A percentile compares a stretch with the other conserved stretches of the same genome.
phyloP scores from a whole-genome alignment of 345 rosid species.

The Arabis alpina region DNA sequence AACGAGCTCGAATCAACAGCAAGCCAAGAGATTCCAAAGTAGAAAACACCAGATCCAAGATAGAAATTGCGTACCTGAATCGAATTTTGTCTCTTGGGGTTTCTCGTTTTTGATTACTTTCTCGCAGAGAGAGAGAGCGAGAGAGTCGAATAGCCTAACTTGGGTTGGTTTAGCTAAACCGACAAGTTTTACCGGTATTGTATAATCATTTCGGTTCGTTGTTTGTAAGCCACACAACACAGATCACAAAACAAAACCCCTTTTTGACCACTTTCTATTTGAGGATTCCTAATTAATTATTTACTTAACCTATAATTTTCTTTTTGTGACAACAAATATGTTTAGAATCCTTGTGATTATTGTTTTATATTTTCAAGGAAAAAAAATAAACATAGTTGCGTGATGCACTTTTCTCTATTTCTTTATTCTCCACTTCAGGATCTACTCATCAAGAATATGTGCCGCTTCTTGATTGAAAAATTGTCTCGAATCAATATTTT shows the following conservation, averaged over 20 bases:
- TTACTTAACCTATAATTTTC: neutral
- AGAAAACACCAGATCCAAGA: slow-evolving; percentile 40
- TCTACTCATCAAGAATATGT: slow-evolving; percentile 32
- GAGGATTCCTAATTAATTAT: neutral
- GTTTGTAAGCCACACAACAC: slow-evolving; percentile 14
- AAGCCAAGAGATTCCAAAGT: neutral
- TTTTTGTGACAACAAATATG: neutral
- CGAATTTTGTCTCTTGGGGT: slow-evolving; percentile 35
- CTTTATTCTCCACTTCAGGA: slow-evolving; percentile 15
- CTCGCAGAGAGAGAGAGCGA: neutral
- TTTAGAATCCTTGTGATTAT: neutral
- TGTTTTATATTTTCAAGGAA: neutral
- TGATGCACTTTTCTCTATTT: slow-evolving; percentile 4
- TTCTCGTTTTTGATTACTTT: slow-evolving; percentile 17
- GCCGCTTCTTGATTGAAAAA: slow-evolving; percentile 6
- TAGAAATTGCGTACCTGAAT: slow-evolving; percentile 31
- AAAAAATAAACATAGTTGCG: neutral
- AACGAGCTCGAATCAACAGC: slow-evolving; percentile 5
- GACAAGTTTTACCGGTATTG: slow-evolving; percentile 22
- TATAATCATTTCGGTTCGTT: slow-evolving; percentile 26
- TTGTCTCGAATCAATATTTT: slow-evolving; percentile 10
- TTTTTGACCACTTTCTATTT: neutral
- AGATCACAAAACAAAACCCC: neutral
- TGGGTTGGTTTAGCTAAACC: slow-evolving; percentile 36
- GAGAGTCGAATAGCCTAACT: slow-evolving; percentile 18